Base-by-base conservation (phyloP, 495 filamentous ascomycete genomes). In the Penicillium roqueforti region DNA sequence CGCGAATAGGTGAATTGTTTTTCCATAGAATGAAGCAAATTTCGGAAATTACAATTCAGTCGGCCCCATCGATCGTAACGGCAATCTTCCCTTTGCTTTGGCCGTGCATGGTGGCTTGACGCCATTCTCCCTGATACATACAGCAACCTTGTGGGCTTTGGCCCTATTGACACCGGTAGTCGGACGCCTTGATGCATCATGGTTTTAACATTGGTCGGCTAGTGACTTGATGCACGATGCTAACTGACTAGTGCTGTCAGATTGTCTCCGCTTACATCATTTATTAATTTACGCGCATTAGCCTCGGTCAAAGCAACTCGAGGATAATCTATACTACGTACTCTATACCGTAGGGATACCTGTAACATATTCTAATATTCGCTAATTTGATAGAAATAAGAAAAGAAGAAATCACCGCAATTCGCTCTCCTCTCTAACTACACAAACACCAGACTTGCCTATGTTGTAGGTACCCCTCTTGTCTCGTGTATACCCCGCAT, bases 51-150 rank as follows among this genome's bases (percentile, higher is more conserved):
- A 28, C 28, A 42, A 14, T 29, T 10, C 9, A 22, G 25, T 28
- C 29, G 23, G 25, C 16, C 34, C 34, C 28, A 40, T 40, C 52
- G 47, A 51, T 56, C 38, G 26, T 16, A 41, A 43, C 20, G 49
- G 38, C 38, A 43, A 52, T 19, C 28, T 18, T 41, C 25, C 3
- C 25, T n/a, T 43, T 44, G 26, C 23, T 54, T 32, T 16, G 29
- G 42, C 22, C 34, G 8, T 54, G 22, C 51, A 56, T 61, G 41
- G 63, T 61, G 63, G 63, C 63, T 63, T 60, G 57, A 54, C 31
- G 55, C 55, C 51, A 57, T 47, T 26, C 47, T 41, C 39, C 28
- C 46, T 47, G 31, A 28, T 36, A 37, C 52, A 56, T 60, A 41
- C 48, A 58, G 44, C 56, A 54, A 54, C 39, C 44, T 45, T 45